Conservation (phyloP, 768 basidiomycete species). For the Serendipita indica region DNA sequence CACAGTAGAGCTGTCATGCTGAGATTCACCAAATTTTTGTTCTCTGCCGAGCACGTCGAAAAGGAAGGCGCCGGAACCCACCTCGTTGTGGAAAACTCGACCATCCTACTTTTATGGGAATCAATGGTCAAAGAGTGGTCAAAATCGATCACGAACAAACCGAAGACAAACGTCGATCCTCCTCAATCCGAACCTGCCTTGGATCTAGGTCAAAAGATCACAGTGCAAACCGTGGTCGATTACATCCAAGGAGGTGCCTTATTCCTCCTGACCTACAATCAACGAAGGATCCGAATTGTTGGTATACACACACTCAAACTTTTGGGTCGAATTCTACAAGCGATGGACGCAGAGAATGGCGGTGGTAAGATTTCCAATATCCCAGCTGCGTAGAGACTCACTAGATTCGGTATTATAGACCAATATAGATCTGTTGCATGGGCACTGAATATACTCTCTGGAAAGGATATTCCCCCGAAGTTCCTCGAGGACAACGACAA, state of each 20-base stretch:
- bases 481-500: constrained; percentile 8
- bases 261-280: constrained; percentile 54
- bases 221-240: constrained; percentile 32
- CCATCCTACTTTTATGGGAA: constrained; percentile 60
- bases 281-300: constrained; percentile 33
- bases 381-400: not conserved
- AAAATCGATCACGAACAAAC: constrained; percentile 29
- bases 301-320: constrained; percentile 53
- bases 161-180: constrained; percentile 16
- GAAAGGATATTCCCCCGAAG: constrained; percentile 2
- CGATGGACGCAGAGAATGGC: not conserved
- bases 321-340: constrained; percentile 24
- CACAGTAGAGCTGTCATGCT: constrained; percentile 45
- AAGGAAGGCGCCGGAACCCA: constrained; percentile 49
- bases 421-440: not conserved
- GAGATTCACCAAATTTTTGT: constrained; percentile 56
- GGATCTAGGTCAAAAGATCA: not conserved
- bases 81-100: constrained; percentile 49
- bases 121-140: constrained; percentile 57
- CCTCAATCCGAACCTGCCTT: not conserved
- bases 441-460: not conserved
- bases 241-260: constrained; percentile 60
- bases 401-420: constrained; percentile 19
- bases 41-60: constrained; percentile 47
- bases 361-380: not conserved